Evolutionary conservation across 148 eudicot species (phyloP), one percentile per base, ranked within the genome.

Genomic region (Amaranthus cruentus): DNA sequence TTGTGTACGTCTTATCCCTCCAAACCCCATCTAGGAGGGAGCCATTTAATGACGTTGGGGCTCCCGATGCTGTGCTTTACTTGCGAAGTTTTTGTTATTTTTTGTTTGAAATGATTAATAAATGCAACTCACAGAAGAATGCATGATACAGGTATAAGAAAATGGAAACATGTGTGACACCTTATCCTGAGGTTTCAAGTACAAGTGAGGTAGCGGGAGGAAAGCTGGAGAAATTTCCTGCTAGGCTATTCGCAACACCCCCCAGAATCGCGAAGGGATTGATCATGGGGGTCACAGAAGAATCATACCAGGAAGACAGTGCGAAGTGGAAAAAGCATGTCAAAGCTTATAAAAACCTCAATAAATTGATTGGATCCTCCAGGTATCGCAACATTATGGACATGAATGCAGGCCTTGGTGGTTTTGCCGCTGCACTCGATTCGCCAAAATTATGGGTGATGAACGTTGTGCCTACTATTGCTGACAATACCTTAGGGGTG

Each of bases 301-400:
- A 85, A 62, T 81, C 83, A 7, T 90, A 73, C 66, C 79, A 75
- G n/a, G 84, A 88, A 43, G 92, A 90, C 69, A 87, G 76, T 67
- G 76, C 72, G 78, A 79, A 79, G 66, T 90, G 96, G 92, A 86
- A 85, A 81, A 88, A 85, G 68, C 92, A 83, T 72, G 90, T 90
- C 9, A 79, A 69, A 66, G 81, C 84, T 52, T 90, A 90, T 79
- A 88, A 84, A 73, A 87, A 73, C 82, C 78, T 84, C 65, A 88
- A 76, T 66, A 84, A 70, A 15, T 64, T 87, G 71, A 73, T 90
- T 61, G 92, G 87, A 72, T 57, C 89, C 18, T 65, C 87, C 65
- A 78, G 89, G 71, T 91, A 84, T 68, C 86, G 87, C 53, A 91
- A 91, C 80, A 91, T 87, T 48, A 91, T 91, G 96, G 96, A 91